phyloP scores from a whole-genome alignment of 148 eudicot species.

The Arbutus unedo region DNA sequence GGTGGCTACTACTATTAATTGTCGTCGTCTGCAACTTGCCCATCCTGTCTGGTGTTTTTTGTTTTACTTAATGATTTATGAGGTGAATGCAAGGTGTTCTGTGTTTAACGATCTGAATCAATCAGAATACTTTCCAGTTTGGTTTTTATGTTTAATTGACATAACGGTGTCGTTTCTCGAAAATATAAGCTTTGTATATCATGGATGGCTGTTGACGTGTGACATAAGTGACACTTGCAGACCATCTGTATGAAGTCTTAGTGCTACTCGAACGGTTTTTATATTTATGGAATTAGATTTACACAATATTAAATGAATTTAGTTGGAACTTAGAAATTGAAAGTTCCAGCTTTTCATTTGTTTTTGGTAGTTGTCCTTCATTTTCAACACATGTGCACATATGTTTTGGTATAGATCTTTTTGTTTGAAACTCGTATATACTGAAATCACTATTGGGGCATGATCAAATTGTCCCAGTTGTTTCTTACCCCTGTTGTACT shows the following conservation, averaged over 20 bases:
- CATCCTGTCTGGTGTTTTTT: not conserved
- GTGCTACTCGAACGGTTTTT: not conserved
- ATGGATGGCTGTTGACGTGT: not conserved
- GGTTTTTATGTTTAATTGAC: not conserved
- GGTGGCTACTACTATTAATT: not conserved
- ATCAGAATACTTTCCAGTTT: not conserved
- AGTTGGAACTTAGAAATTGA: not conserved
- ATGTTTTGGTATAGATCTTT: not conserved
- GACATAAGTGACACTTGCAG: not conserved
- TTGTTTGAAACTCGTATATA: not conserved
- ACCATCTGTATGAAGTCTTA: not conserved
- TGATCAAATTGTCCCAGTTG: not conserved
- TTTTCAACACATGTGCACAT: not conserved
- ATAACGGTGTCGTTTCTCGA: not conserved
- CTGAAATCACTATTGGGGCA: not conserved
- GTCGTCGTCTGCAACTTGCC: not conserved
- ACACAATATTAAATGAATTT: not conserved
- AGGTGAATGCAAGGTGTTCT: not conserved
- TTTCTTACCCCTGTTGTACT: not conserved
- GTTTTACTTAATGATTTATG: not conserved
- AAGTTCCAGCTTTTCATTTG: not conserved
- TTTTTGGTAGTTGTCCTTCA: not conserved
- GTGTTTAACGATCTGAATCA: not conserved
- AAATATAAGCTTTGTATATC: not conserved
- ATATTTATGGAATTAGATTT: not conserved